Evolutionary conservation across 331 rosid species (phyloP).

Genomic region (Telfairia occidentalis): DNA sequence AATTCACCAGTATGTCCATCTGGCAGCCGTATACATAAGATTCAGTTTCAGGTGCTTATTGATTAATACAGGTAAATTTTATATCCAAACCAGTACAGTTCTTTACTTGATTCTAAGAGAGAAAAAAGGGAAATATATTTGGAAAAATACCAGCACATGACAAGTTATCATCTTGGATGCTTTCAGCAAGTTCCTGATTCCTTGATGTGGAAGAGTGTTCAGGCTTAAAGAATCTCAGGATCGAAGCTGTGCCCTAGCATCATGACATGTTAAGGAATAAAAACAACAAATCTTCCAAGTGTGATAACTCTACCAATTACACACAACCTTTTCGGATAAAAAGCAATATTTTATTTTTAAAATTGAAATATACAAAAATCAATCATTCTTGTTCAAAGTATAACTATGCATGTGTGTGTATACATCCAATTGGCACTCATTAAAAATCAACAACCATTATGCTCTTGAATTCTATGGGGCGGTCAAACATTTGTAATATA

Average conservation of each 20-base stretch:
- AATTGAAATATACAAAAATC: neutral
- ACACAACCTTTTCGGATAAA: neutral
- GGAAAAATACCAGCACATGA: slow-evolving; percentile 26
- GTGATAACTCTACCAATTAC: neutral
- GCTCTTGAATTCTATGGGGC: neutral
- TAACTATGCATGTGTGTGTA: too few species aligned
- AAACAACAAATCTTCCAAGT: neutral
- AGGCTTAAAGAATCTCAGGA: slow-evolving; percentile 46
- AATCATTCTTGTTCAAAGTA: neutral
- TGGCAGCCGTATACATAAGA: slow-evolving; percentile 16
- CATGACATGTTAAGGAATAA: slow-evolving; percentile 4
- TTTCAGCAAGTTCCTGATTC: slow-evolving; percentile 34
- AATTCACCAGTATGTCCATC: slow-evolving; percentile 24
- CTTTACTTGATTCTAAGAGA: neutral
- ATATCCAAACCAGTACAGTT: slow-evolving; percentile 15
- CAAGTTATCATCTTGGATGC: slow-evolving; percentile 22
- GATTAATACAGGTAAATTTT: slow-evolving; percentile 12
- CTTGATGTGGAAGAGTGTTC: slow-evolving; percentile 25
- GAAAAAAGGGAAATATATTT: slow-evolving; percentile 5
- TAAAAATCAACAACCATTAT: neutral
- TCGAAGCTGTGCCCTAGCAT: slow-evolving; percentile 53
- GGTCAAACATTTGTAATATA: neutral
- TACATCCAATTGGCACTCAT: neutral
- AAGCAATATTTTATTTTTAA: neutral
- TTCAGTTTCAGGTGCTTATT: slow-evolving; percentile 6